A percentile compares a stretch with the other conserved stretches of the same genome.
These are phyloP conservation scores for Cyberlindnera xylosilytica DNA, from an alignment of 805 yeast genomes.

Conservation along the genomic window DNA sequence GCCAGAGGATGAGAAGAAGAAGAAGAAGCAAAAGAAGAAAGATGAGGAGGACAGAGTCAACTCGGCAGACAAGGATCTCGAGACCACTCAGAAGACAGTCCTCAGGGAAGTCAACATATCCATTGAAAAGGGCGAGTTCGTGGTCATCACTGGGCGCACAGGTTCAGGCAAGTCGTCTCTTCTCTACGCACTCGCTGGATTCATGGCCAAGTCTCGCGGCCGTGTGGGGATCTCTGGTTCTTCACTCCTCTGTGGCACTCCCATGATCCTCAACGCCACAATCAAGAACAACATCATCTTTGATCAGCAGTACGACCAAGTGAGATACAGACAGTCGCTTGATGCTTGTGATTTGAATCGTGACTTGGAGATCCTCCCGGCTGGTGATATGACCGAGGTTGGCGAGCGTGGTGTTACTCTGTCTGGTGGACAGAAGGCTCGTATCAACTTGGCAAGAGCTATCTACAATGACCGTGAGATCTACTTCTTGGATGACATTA, in stretches of 20 bases:
- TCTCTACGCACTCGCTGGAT: conserved; percentile 63
- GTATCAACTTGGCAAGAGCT: conserved; percentile 65
- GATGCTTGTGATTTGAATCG: conserved; percentile 59
- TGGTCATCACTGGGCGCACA: conserved; percentile 74
- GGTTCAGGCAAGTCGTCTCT: conserved; percentile 81
- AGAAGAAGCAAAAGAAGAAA: conserved; percentile 1
- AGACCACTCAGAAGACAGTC: conserved; percentile 5
- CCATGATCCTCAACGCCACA: conserved; percentile 82
- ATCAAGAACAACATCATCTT: conserved; percentile 70
- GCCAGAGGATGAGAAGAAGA: not conserved
- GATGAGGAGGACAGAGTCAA: conserved; percentile 1
- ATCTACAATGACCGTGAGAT: conserved; percentile 59
- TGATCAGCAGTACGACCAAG: conserved; percentile 52
- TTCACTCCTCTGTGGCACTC: conserved; percentile 54
- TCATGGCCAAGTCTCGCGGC: conserved; percentile 47
- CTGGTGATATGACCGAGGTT: conserved; percentile 73
- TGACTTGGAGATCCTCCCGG: conserved; percentile 63
- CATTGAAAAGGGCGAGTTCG: conserved; percentile 62
- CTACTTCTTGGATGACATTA: conserved; percentile 58
- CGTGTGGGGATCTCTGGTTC: conserved; percentile 51
- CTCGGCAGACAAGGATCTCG: not conserved
- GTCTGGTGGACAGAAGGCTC: conserved; percentile 70
- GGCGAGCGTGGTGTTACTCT: conserved; percentile 83
- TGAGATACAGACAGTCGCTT: conserved; percentile 50
- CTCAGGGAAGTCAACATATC: conserved; percentile 46